Evolutionary conservation across 371 early-diverging fungal genomes (phyloP).

Genomic region (Mucor indicus): DNA sequence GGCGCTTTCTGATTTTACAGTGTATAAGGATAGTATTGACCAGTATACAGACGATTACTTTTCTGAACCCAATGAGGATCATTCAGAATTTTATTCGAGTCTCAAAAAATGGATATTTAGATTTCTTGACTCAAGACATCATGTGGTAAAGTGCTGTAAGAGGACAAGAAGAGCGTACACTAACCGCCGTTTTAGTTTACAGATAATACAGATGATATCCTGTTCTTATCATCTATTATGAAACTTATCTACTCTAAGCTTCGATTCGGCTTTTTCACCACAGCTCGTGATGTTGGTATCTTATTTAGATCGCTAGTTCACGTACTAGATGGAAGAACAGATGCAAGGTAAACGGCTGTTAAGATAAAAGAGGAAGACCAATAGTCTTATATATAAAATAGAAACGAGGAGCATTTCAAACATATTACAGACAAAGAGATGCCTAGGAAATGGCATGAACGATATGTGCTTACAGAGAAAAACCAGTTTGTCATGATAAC

Average conservation of each 20-base stretch:
- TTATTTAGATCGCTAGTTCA: slow-evolving; percentile 36
- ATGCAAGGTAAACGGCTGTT: slow-evolving; percentile 25
- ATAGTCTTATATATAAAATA: neutral
- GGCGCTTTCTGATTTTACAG: slow-evolving; percentile 29
- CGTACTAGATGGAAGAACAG: slow-evolving; percentile 47
- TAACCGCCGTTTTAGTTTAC: slow-evolving; percentile 14
- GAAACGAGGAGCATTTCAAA: slow-evolving; percentile 29
- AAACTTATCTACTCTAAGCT: slow-evolving; percentile 34
- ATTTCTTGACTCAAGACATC: slow-evolving; percentile 21
- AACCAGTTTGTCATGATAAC: slow-evolving; percentile 39
- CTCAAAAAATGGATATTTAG: slow-evolving; percentile 27
- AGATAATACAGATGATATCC: slow-evolving; percentile 19
- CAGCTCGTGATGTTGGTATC: slow-evolving; percentile 21
- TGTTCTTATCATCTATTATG: slow-evolving; percentile 31
- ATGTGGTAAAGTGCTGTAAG: slow-evolving; percentile 26
- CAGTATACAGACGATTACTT: slow-evolving; percentile 21
- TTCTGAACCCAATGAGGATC: slow-evolving; percentile 11
- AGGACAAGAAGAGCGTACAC: too few species aligned
- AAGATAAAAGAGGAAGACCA: neutral
- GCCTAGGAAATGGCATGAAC: slow-evolving; percentile 30
- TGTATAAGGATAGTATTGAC: slow-evolving; percentile 19
- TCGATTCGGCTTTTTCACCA: slow-evolving; percentile 33
- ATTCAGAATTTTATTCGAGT: slow-evolving; percentile 27
- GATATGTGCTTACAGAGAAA: slow-evolving; percentile 39
- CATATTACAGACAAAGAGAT: slow-evolving; percentile 7